Evolutionary conservation across 83 land plant species (phyloP), one percentile per base, ranked within the genome.

Genomic region (Picea mariana): DNA sequence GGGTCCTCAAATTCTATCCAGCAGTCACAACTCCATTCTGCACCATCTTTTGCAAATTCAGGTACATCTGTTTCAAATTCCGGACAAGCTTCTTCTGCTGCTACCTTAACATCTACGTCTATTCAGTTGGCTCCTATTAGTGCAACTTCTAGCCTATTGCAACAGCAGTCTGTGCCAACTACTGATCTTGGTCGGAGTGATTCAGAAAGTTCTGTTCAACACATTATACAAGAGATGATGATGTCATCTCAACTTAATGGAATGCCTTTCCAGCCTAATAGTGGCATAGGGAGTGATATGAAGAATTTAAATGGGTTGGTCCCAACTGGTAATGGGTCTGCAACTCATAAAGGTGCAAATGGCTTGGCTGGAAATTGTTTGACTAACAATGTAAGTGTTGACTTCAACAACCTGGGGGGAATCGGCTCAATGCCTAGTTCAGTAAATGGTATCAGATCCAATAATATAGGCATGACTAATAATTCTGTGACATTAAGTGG

Each of bases 201-300:
- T 66, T 84, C 94, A 1, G 91, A 90, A 76, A 88, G 84, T 80
- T 87, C 86, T 66, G 86, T 90, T 23, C 87, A 87, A 76, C 84
- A 85, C 64, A 81, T 90, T 23, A 79, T 92, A 76, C 93, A 92
- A 2, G 93, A 92, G 34, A 90, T 92, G 60, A 84, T 89, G 87
- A 88, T 92, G 91, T 84, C 89, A 21, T 84, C 88, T 26, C 91
- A 92, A 47, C 65, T 84, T 3, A 88, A 82, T 79, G 89, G 90
- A 59, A 0, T 61, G 9, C 40, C 64, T 78, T 78, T 78, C 9
- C 80, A 78, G 24, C 64, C 20, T 59, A 79, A 77, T 79, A 80
- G 77, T 47, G 80, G 89, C 68, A 68, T 78, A 42, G 87, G 86
- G 16, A 88, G 82, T 85, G 92, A 92, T 17, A 80, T 83, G 81